These are phyloP conservation scores for Castanospermum australe DNA, from an alignment of 306 rosid species.

Conservation along the genomic window DNA sequence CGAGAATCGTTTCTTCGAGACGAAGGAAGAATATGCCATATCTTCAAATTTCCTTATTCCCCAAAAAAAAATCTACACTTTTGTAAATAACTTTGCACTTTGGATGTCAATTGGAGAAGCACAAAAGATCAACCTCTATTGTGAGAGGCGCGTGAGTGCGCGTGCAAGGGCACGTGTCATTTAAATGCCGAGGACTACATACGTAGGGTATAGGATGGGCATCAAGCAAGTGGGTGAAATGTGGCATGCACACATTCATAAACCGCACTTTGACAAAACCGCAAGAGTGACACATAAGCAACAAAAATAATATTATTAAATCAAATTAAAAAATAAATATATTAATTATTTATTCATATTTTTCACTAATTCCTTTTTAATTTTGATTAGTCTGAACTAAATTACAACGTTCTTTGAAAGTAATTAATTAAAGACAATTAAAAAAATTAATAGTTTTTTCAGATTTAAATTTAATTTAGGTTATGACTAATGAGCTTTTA, in stretches of 20 bases:
- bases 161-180: background rate
- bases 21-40: background rate
- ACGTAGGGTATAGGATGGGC: background rate
- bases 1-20: no score
- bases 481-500: no score
- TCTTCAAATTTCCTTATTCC: background rate
- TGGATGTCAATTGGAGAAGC: background rate
- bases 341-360: no score
- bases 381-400: no score
- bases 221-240: background rate
- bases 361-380: no score
- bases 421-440: no score
- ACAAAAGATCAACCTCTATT: background rate
- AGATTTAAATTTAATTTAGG: no score
- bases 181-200: background rate
- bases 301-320: background rate
- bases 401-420: no score
- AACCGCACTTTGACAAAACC: background rate
- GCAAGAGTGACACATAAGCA: background rate
- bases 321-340: no score
- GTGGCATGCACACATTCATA: background rate
- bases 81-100: background rate
- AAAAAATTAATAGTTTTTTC: no score
- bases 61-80: background rate
- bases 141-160: background rate